Evolutionary conservation across 139 green algal genomes (phyloP).

Genomic region (Chlorella sp.): DNA sequence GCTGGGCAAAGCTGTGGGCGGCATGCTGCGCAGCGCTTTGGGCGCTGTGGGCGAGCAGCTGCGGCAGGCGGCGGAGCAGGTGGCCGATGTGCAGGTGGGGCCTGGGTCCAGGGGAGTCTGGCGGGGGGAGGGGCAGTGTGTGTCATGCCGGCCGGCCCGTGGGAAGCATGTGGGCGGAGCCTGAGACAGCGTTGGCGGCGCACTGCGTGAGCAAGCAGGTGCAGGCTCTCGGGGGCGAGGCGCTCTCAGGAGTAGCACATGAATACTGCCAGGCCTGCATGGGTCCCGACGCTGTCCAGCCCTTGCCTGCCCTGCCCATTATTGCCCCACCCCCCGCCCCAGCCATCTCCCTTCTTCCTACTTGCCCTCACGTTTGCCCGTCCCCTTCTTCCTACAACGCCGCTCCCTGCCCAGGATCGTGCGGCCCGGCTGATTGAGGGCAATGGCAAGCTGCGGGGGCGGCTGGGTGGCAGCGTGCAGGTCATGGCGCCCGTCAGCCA

Average conservation of each 20-base stretch:
- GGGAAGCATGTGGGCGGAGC: too few relatives aligned
- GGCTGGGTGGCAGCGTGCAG: slow-evolving; percentile 24
- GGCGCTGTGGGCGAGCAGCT: slow-evolving; percentile 26
- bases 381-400: not conserved
- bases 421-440: slow-evolving; percentile 8
- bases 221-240: too few relatives aligned
- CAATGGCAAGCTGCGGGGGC: not conserved
- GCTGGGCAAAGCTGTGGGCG: slow-evolving; percentile 16
- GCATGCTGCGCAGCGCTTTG: slow-evolving; percentile 19
- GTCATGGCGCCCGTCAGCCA: slow-evolving; percentile 7
- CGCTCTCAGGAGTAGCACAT: too few relatives aligned
- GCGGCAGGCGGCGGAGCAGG: slow-evolving; percentile 28
- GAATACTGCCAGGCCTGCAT: not conserved
- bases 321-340: not conserved
- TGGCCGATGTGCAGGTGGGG: slow-evolving; percentile 18
- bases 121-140: not conserved
- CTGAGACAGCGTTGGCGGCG: too few relatives aligned
- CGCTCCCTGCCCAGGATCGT: slow-evolving; percentile 4
- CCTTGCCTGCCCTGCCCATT: not conserved
- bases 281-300: not conserved
- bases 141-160: not conserved
- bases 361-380: not conserved
- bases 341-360: not conserved
- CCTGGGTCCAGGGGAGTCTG: not conserved
- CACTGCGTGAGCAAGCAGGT: too few relatives aligned